Evolutionary conservation across 2,329 filamentous ascomycete genomes (phyloP), one percentile per base, ranked within the genome.

Genomic region (Chaetomium sp.): DNA sequence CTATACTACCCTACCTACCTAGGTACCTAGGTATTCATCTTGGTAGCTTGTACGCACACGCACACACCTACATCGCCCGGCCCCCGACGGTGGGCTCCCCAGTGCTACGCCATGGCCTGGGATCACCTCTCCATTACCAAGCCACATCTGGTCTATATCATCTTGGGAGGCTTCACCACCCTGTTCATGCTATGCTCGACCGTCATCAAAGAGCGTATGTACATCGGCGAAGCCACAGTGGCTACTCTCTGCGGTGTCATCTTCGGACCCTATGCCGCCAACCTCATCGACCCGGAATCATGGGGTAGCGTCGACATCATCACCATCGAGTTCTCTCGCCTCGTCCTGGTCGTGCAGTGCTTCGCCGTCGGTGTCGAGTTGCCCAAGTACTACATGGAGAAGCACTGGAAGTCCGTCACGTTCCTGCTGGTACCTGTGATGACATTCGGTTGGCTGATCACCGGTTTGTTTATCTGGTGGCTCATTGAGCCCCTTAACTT

Each of bases 131-230:
- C 88, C 67, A 89, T 98, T 81, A 97, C 96, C 79, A 91, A 90
- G 83, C 92, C 95, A 73, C 95, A 99, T 83, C 79, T 98, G 91
- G 95, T 96, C 70, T 99, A 99, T 79, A 92, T 98, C 79, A 97
- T 99, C 79, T 83, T 99, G 63, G 95, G 95, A 74, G 95, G 94
- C 77, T 99, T 99, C 81, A 99, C 95, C 71, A 93, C 90, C 66
- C 82, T 99, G 72, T 99, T 99, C 81, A 99, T 99, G 95, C 83
- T 99, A 66, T 97, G 93, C 78, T 99, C 95, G 66, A 92, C 96
- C 62, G 88, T 98, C 75, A 96, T 99, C 81, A 99, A 99, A 83
- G 95, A 99, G 83, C 91, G 91, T 77, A 85, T 98, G 74, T 99
- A 99, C 81, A 99, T 99, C 77, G 95, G 95, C 75, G 95, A 99